Evolutionary conservation across 192 early-diverging fungal genomes (phyloP).

Genomic region (Coemansia sp.): DNA sequence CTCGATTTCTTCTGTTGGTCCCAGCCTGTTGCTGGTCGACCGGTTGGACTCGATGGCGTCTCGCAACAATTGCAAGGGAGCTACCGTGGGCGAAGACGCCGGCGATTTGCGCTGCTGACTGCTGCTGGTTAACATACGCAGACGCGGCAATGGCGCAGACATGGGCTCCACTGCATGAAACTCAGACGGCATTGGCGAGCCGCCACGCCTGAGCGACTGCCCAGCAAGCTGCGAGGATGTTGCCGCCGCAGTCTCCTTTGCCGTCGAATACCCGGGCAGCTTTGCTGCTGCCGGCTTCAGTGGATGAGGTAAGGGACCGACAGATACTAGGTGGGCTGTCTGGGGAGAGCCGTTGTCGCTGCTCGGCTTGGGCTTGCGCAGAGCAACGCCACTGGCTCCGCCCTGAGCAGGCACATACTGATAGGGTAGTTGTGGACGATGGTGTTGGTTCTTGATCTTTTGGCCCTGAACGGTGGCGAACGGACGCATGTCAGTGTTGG

Average conservation of each 20-base stretch:
- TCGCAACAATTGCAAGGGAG: slow-evolving; percentile 23
- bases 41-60: slow-evolving; percentile 21
- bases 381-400: slow-evolving; percentile 7
- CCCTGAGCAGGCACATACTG: slow-evolving; percentile 1
- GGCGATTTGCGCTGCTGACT: slow-evolving; percentile 19
- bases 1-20: slow-evolving; percentile 39
- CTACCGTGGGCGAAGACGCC: slow-evolving; percentile 17
- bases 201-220: slow-evolving; percentile 14
- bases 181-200: background rate
- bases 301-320: slow-evolving; percentile 4
- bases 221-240: slow-evolving; percentile 25
- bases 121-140: slow-evolving; percentile 36
- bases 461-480: slow-evolving; percentile 17
- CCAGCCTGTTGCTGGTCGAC: slow-evolving; percentile 1
- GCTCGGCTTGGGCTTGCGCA: slow-evolving; percentile 29
- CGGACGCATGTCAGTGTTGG: slow-evolving; percentile 43
- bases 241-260: slow-evolving; percentile 6
- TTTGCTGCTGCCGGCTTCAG: background rate
- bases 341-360: slow-evolving; percentile 11
- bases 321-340: background rate
- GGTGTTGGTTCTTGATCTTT: background rate
- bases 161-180: slow-evolving; percentile 29
- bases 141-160: slow-evolving; percentile 44
- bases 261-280: background rate
- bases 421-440: background rate